Evolutionary conservation across 2,329 filamentous ascomycete species (phyloP).

Genomic region (Hawksworthiomyces lignivorus): DNA sequence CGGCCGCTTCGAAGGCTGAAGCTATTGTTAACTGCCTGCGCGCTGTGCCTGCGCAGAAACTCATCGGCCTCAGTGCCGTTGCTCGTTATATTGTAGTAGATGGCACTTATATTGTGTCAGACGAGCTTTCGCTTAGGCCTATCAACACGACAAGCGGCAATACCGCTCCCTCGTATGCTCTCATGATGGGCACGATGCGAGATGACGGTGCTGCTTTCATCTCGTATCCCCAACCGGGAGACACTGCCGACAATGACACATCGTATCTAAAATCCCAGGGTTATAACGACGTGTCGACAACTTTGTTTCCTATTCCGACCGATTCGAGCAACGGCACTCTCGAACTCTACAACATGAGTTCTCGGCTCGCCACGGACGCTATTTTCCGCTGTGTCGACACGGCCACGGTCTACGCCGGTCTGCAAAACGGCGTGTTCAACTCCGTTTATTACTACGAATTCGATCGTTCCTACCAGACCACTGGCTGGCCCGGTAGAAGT

Average conservation of each 20-base stretch:
- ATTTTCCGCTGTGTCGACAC: slow-evolving; percentile 54
- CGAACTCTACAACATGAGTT: slow-evolving; percentile 47
- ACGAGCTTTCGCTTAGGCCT: slow-evolving; percentile 38
- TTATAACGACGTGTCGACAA: slow-evolving; percentile 24
- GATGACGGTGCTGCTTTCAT: slow-evolving; percentile 51
- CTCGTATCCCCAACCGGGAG: slow-evolving; percentile 31
- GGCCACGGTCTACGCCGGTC: slow-evolving; percentile 46
- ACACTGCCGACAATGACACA: slow-evolving; percentile 16
- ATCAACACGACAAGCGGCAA: slow-evolving; percentile 21
- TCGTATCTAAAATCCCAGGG: slow-evolving; percentile 27
- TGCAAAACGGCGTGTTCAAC: slow-evolving; percentile 35
- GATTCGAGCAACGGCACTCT: slow-evolving; percentile 41
- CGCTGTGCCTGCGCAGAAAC: slow-evolving; percentile 32
- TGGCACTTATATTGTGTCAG: slow-evolving; percentile 42
- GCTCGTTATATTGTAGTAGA: slow-evolving; percentile 51
- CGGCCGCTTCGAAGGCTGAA: slow-evolving; percentile 30
- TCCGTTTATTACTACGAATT: slow-evolving; percentile 53
- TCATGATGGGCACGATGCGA: slow-evolving; percentile 48
- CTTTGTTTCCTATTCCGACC: slow-evolving; percentile 41
- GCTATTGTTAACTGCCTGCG: slow-evolving; percentile 42
- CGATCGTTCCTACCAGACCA: slow-evolving; percentile 45
- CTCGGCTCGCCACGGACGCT: slow-evolving; percentile 49
- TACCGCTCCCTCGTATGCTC: slow-evolving; percentile 41
- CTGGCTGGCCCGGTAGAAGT: slow-evolving; percentile 41
- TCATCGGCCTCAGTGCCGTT: slow-evolving; percentile 31